Base-by-base conservation (phyloP, 1,284 basidiomycete genomes). In the Ustilago esculenta region DNA sequence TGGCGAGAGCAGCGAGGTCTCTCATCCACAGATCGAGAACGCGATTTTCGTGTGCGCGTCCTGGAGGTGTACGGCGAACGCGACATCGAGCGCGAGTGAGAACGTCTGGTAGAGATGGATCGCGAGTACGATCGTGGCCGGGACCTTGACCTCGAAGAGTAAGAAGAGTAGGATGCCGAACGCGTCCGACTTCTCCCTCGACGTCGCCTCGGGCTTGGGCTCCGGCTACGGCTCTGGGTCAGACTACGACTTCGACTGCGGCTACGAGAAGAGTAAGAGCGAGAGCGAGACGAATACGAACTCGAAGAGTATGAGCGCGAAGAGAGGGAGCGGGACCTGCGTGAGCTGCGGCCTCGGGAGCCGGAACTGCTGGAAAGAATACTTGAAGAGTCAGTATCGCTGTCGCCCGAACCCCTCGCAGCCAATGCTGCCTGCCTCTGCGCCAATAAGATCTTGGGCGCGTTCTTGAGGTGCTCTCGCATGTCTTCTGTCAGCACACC, bases 401-500 rank as follows among this genome's bases (percentile, higher is more conserved):
- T 72, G 46, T 65, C 65, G 40, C 55, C 53, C 5, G 51, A 44
- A 5, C 56, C 64, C n/a, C 59, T 42, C 5, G 70, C 80, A 9
- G 66, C 73, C 35, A 77, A 52, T 32, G 82, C 77, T 10, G 77
- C 73, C 40, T 92, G 90, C 15, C 92, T 89, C 83, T 97, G 93
- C 78, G 94, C 93, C 87, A 95, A 90, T 68, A 96, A 90, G 33
- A 95, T 80, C 58, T 89, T 88, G 5, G 94, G 94, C 2, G 93
- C 93, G 74, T 94, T 94, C 90, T 94, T 93, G 56, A 98, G 85
- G 80, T 94, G 93, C 81, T 94, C 92, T 79, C 95, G 87, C 95
- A 98, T 98, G 27, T 91, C 90, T 82, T 98, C 95, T 0, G 95
- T 98, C 58, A 97, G 83, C 9, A 87, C 86, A 59, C 96, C 96